Percentiles rank a stretch among this genome's conserved stretches.
These are phyloP conservation scores for Akanthomyces muscarius DNA, from an alignment of 2,329 filamentous ascomycete genomes.

Conservation along the genomic window DNA sequence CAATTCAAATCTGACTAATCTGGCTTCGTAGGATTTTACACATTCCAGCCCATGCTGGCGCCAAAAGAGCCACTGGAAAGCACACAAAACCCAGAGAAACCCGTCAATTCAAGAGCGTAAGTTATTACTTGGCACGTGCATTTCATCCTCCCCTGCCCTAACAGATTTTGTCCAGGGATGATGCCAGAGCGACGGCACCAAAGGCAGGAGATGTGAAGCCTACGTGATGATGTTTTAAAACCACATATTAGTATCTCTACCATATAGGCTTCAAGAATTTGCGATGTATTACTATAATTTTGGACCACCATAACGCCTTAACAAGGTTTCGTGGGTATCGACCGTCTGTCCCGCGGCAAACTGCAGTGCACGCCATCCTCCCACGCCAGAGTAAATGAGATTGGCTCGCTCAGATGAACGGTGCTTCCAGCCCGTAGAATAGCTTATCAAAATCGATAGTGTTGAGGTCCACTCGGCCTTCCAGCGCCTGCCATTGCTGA, in stretches of 20 bases:
- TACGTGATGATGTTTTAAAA: too few species aligned
- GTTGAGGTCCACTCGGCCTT: constrained; percentile 31
- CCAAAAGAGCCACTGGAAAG: constrained; percentile 13
- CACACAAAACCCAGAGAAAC: too few species aligned
- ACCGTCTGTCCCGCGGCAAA: background rate
- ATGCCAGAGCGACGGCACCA: background rate
- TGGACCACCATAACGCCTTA: background rate
- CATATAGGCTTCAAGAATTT: background rate
- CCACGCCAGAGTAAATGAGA: background rate
- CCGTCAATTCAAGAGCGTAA: background rate
- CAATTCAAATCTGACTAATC: background rate
- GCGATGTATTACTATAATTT: background rate
- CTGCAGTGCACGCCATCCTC: background rate
- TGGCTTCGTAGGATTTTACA: constrained; percentile 31
- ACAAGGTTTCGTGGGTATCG: background rate
- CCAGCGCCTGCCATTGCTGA: constrained; percentile 26
- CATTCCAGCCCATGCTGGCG: constrained; percentile 34
- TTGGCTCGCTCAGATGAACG: constrained; percentile 26
- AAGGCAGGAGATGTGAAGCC: background rate
- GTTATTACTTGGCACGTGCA: background rate
- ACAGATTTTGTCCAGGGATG: background rate
- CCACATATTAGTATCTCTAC: too few species aligned
- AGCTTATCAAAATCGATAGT: constrained; percentile 34
- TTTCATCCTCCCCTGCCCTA: background rate
- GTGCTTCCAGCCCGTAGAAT: constrained; percentile 33